Percentiles rank a stretch among this genome's conserved stretches.
phyloP scores from a whole-genome alignment of 495 filamentous ascomycete genomes.

The Thozetella sp. region DNA sequence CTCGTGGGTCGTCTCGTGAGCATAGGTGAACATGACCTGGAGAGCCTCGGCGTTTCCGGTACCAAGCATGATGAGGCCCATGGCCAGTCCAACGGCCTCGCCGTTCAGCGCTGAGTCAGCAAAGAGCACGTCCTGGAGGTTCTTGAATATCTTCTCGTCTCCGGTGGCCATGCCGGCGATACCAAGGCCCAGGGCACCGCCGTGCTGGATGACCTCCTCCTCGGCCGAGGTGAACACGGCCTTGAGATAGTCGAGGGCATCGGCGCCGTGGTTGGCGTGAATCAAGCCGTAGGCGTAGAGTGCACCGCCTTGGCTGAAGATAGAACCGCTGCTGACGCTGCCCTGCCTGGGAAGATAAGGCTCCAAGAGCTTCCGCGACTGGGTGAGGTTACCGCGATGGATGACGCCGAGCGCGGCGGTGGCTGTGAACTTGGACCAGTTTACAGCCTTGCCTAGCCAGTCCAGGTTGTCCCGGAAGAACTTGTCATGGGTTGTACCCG shows the following conservation, averaged over 20 bases:
- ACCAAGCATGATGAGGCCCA: constrained; percentile 97
- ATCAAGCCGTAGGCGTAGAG: constrained; percentile 96
- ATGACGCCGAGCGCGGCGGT: constrained; percentile 97
- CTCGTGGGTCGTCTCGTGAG: constrained; percentile 97
- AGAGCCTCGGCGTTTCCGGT: constrained; percentile 89
- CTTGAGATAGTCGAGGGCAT: constrained; percentile 86
- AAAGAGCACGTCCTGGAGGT: constrained; percentile 83
- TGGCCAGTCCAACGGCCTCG: constrained; percentile 91
- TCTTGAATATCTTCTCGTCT: constrained; percentile 86
- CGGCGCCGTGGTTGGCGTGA: constrained; percentile 95
- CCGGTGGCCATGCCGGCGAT: constrained; percentile 98
- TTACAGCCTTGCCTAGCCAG: constrained; percentile 97
- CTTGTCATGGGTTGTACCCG: constrained; percentile 95
- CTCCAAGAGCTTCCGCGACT: constrained; percentile 90
- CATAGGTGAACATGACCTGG: constrained; percentile 95
- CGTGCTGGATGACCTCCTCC: constrained; percentile 96
- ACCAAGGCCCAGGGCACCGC: constrained; percentile 91
- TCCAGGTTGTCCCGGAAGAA: constrained; percentile 98
- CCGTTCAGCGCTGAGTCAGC: constrained; percentile 94
- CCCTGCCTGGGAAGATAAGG: constrained; percentile 87
- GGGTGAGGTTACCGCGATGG: constrained; percentile 89
- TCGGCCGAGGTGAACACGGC: constrained; percentile 83
- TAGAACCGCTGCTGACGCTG: constrained; percentile 70
- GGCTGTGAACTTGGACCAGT: constrained; percentile 99
- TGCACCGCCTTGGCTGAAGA: constrained; percentile 94